Evolutionary conservation across 345 rosid genomes (phyloP).

Genomic region (Gossypium australe): DNA sequence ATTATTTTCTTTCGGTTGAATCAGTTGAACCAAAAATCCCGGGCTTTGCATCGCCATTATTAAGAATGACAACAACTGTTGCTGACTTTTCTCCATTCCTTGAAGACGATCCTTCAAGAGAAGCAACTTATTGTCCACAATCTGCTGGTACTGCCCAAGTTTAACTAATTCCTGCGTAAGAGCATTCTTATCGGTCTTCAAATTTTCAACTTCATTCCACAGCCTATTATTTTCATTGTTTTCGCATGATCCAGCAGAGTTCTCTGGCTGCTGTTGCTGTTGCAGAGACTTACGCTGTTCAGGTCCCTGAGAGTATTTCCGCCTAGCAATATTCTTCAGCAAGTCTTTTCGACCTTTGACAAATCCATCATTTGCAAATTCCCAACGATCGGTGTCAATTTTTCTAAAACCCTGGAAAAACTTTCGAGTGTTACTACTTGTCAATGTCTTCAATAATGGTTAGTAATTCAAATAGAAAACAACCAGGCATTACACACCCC

Average conservation of each 20-base stretch:
- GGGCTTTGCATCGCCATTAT: constrained; percentile 92
- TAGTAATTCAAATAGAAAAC: neutral
- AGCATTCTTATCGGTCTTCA: constrained; percentile 62
- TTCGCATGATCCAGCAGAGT: constrained; percentile 28
- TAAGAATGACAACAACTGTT: constrained; percentile 90
- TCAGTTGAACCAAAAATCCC: constrained; percentile 65
- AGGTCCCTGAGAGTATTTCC: constrained; percentile 57
- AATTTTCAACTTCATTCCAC: constrained; percentile 72
- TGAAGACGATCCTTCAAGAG: constrained; percentile 62
- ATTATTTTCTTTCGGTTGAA: constrained; percentile 60
- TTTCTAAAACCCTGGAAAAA: constrained; percentile 79
- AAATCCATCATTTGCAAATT: constrained; percentile 84
- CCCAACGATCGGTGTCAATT: constrained; percentile 81
- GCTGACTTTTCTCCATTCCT: constrained; percentile 91
- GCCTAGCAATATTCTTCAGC: constrained; percentile 55
- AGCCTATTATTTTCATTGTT: constrained; percentile 33
- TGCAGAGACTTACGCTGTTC: constrained; percentile 37
- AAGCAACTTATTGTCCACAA: constrained; percentile 54
- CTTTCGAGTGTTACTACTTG: neutral
- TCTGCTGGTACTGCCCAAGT: constrained; percentile 69
- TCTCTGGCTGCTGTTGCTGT: constrained; percentile 24
- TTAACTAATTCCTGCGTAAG: constrained; percentile 67
- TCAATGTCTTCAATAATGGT: neutral
- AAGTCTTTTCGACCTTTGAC: constrained; percentile 63
- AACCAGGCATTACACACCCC: neutral